These are phyloP conservation scores for Dalbergia oliveri DNA, from an alignment of 306 rosid species.

Conservation along the genomic window DNA sequence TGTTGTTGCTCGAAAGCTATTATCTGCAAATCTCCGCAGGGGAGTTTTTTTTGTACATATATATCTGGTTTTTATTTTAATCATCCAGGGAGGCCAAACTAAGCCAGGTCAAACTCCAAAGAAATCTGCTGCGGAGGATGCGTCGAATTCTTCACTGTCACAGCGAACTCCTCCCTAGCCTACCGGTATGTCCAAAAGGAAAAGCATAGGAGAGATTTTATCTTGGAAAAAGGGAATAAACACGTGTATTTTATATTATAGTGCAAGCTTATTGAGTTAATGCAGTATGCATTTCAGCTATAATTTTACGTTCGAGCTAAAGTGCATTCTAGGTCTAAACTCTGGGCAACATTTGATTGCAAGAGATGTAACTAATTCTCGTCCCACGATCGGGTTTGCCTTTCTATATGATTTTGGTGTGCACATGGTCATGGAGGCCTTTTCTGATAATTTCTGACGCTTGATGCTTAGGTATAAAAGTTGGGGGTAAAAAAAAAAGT, in stretches of 20 bases:
- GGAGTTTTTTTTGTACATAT: constrained; percentile 12
- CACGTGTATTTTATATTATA: not conserved
- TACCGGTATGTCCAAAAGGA: not conserved
- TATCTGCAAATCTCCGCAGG: not conserved
- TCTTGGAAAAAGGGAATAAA: not conserved
- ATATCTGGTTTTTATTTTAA: constrained; percentile 29
- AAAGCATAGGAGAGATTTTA: not conserved
- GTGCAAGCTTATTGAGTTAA: constrained; percentile 14
- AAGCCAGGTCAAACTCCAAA: constrained; percentile 62
- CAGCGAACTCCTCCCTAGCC: constrained; percentile 48
- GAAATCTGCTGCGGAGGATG: constrained; percentile 62
- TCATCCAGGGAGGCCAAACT: constrained; percentile 67
- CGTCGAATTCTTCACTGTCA: constrained; percentile 42
- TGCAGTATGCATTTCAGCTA: not conserved
- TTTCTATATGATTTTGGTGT: not conserved
- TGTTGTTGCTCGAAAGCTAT: constrained; percentile 24
- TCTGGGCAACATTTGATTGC: not conserved
- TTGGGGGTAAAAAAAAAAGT: too few relatives aligned
- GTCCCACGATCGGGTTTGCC: not conserved
- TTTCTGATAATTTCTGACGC: not conserved
- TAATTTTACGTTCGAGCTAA: not conserved
- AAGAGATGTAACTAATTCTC: not conserved
- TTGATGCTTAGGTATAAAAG: not conserved
- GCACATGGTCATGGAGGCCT: not conserved
- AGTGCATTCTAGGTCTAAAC: not conserved